Conservation (phyloP, 1,284 basidiomycete species). For the Cystobasidium slooffiae region DNA sequence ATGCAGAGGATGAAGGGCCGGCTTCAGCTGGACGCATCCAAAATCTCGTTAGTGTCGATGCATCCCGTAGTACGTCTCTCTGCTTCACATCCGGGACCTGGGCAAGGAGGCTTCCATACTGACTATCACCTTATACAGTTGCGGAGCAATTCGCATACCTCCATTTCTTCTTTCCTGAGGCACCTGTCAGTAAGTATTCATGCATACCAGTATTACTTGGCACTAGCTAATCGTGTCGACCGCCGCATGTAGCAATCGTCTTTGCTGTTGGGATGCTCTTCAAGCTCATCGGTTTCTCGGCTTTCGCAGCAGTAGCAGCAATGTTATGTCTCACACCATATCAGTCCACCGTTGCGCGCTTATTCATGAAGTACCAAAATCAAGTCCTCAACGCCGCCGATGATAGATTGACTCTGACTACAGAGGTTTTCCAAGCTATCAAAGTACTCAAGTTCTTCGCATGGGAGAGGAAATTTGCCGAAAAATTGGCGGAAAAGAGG, state of each 20-base stretch:
- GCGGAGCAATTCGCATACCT: conserved; percentile 56
- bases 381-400: conserved; percentile 62
- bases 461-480: conserved; percentile 61
- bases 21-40: conserved; percentile 61
- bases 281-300: conserved; percentile 59
- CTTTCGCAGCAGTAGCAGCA: conserved; percentile 59
- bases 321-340: conserved; percentile 58
- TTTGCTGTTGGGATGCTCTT: conserved; percentile 61
- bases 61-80: conserved; percentile 56
- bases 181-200: conserved; percentile 57
- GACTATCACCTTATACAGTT: background rate
- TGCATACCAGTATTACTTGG: too few relatives aligned
- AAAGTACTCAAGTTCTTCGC: conserved; percentile 61
- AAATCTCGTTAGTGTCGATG: conserved; percentile 64
- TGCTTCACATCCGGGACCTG: conserved; percentile 46
- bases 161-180: conserved; percentile 57
- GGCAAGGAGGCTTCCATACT: background rate
- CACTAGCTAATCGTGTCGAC: too few relatives aligned
- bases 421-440: conserved; percentile 63
- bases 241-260: too few relatives aligned
- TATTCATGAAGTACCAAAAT: conserved; percentile 60
- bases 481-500: conserved; percentile 60
- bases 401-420: conserved; percentile 61
- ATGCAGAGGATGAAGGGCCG: conserved; percentile 46
- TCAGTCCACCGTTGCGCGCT: conserved; percentile 57